Evolutionary conservation across 164 flowering plant genomes (phyloP), one percentile per base, ranked within the genome.

Genomic region (Sedum album): DNA sequence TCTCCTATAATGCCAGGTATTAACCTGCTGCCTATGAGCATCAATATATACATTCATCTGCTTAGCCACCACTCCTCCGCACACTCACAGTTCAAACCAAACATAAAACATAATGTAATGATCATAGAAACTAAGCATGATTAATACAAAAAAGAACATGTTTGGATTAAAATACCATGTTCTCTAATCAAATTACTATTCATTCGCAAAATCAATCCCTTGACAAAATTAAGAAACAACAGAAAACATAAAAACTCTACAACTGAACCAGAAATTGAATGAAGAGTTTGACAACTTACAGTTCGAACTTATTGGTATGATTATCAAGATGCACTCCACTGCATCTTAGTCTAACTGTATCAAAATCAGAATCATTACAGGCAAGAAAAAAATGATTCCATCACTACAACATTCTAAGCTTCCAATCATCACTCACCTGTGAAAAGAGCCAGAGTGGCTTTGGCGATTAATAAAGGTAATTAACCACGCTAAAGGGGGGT

Each of bases 321-420:
- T 86, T 85, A 68, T 86, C 93, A 14, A 88, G 95, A 63, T 86
- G 65, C 39, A 90, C 79, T 10, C 97, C 97, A 71, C 60, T 73
- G 71, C 96, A 88, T 55, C 96, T 88, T 82, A 90, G 73, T 77
- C 82, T 82, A 86, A 89, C 98, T 90, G 88, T 53, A 60, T 25
- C 60, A 39, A 51, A 55, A 44, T 28, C 67, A 42, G 64, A 48
- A 11, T 31, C 23, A 44, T 44, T 15, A 44, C 18, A 44, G 17
- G 17, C 0, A 13, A 8, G 46, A 41, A 41, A 38, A 38, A 38
- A 38, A 8, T 10, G 13, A 39, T 39, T 39, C 11, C 42, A 39
- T 39, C 15, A 17, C 2, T 15, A 39, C 17, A 44, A 7, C 15
- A 39, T 4, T 1, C 10, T 44, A 41, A 11, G 48, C 48, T 4